A percentile compares a stretch with the other conserved stretches of the same genome.
Conservation (phyloP, 2,329 filamentous ascomycete species). For the Juglanconis oblonga region DNA sequence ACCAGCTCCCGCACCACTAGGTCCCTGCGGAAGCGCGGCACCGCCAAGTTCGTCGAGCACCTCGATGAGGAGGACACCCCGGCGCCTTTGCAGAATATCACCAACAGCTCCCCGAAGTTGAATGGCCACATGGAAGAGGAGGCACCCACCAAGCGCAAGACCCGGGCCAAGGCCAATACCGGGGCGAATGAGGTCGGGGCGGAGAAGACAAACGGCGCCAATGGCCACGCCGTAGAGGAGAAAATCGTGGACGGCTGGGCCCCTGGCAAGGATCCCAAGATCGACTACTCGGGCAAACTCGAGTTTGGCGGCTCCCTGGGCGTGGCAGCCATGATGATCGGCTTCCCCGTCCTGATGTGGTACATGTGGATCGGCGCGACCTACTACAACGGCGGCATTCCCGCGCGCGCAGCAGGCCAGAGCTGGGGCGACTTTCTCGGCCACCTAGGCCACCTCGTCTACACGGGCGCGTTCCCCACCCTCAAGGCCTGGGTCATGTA, state of each 20-base stretch:
- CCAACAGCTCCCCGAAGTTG: not conserved
- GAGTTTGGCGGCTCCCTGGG: slow-evolving; percentile 91
- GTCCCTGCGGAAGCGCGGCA: slow-evolving; percentile 41
- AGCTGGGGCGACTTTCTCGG: slow-evolving; percentile 66
- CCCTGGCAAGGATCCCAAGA: slow-evolving; percentile 57
- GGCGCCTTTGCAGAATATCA: slow-evolving; percentile 24
- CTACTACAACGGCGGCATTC: slow-evolving; percentile 85
- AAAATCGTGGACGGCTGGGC: slow-evolving; percentile 54
- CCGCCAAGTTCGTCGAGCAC: slow-evolving; percentile 49
- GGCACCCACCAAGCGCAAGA: not conserved
- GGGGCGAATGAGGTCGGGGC: slow-evolving; percentile 16
- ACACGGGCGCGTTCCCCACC: slow-evolving; percentile 81
- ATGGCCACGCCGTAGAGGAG: slow-evolving; percentile 29
- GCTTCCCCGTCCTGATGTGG: slow-evolving; percentile 94
- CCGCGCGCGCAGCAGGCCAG: slow-evolving; percentile 63
- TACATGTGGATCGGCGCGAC: slow-evolving; percentile 98
- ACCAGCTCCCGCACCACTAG: slow-evolving; percentile 24
- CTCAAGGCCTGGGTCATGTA: slow-evolving; percentile 87
- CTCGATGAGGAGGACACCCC: slow-evolving; percentile 41
- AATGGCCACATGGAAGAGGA: not conserved
- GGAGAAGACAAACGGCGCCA: slow-evolving; percentile 25
- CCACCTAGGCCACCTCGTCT: slow-evolving; percentile 70
- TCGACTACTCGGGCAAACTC: slow-evolving; percentile 61
- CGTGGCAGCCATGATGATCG: slow-evolving; percentile 79
- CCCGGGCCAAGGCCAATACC: slow-evolving; percentile 20